These are phyloP conservation scores for Leucaena leucocephala DNA, from an alignment of 306 rosid species.

Conservation along the genomic window DNA sequence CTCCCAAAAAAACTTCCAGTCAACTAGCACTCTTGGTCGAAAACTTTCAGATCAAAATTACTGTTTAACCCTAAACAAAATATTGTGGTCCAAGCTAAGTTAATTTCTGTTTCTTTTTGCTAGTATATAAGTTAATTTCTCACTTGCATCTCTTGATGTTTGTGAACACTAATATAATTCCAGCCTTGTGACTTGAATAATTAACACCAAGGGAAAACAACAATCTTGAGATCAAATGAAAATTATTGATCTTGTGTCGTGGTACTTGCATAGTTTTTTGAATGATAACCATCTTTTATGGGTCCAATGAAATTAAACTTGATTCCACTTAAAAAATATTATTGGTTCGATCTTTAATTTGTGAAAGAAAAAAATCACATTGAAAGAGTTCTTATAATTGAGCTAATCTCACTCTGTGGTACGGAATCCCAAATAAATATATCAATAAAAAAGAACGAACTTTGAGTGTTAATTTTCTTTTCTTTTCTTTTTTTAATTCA, in stretches of 20 bases:
- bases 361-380: background rate
- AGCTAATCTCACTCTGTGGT: background rate
- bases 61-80: background rate
- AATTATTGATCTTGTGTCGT: background rate
- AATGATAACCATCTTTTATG: background rate
- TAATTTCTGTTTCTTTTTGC: no score
- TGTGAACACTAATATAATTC: slow-evolving; percentile 14
- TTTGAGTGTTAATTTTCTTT: background rate
- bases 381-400: background rate
- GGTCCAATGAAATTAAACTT: no score
- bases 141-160: slow-evolving; percentile 32
- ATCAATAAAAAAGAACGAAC: background rate
- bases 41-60: no score
- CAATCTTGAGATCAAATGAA: background rate
- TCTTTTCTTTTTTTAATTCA: no score
- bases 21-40: no score
- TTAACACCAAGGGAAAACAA: background rate
- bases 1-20: no score
- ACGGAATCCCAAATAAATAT: background rate
- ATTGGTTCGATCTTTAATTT: background rate
- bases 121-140: background rate
- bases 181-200: background rate
- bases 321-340: background rate
- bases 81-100: slow-evolving; percentile 3
- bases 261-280: background rate